Evolutionary conservation across 2,329 filamentous ascomycete species (phyloP), one percentile per base, ranked within the genome.

Genomic region (Diaporthe ilicicola): DNA sequence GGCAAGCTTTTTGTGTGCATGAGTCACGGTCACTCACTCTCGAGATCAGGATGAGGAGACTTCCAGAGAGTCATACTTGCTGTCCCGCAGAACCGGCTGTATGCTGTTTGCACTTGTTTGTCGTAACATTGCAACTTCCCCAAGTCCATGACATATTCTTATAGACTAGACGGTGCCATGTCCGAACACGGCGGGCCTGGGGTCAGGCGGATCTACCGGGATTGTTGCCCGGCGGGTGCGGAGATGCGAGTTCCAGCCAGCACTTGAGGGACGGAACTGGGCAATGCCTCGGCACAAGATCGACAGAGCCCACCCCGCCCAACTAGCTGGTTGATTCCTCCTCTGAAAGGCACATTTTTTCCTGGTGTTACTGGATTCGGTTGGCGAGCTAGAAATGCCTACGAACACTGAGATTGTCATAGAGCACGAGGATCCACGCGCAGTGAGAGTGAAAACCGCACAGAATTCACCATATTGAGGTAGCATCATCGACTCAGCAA

Each of bases 31-130:
- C 4, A 65, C 69, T 68, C 17, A 71, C 69, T 71, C 12, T 71
- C 27, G 22, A 71, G 24, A 5, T 71, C 64, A 34, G 54, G 62
- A 13, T 71, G 69, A 7, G 69, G 69, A 22, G 69, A 71, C 32
- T 29, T 61, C 69, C 69, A 71, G 8, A 71, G 27, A 10, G 69
- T 71, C 69, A 71, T 71, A 17, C 7, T 71, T 22, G 44, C 27
- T 44, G 24, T 34, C 13, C 24, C n/a, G 32, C 34, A 19, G 10
- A 53, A 9, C 24, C 27, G 27, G 50, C 24, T 8, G 15, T 10
- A 13, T 34, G 39, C 13, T 48, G 19, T 34, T n/a, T n/a, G n/a
- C n/a, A 13, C 7, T 29, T 9, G 17, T 48, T 62, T 4, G n/a
- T 34, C 12, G 13, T 24, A 4, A 27, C n/a, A 19, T 64, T 13